Evolutionary conservation across 2,329 filamentous ascomycete species (phyloP).

Genomic region (Penicillium sp.): DNA sequence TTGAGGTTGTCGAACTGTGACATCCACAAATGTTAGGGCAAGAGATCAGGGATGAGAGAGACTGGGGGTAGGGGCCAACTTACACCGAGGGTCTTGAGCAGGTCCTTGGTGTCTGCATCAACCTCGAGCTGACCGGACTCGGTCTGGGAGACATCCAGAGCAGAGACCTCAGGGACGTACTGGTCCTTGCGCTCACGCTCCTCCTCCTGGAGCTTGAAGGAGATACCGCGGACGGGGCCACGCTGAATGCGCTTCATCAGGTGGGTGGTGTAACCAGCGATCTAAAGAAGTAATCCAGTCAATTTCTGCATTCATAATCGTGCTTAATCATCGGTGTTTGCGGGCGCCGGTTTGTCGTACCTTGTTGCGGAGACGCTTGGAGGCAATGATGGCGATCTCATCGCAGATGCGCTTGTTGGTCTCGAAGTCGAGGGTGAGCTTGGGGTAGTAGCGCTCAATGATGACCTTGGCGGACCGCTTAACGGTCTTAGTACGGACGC

Average conservation of each 20-base stretch:
- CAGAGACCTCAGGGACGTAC: slow-evolving; percentile 98
- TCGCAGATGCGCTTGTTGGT: slow-evolving; percentile 99
- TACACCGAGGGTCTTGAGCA: slow-evolving; percentile 98
- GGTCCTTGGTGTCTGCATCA: slow-evolving; percentile 97
- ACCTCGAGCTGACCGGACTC: slow-evolving; percentile 94
- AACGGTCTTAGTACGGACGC: slow-evolving; percentile 61
- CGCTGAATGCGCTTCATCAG: slow-evolving; percentile 99
- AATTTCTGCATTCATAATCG: not conserved
- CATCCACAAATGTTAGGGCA: slow-evolving; percentile 26
- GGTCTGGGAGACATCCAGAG: slow-evolving; percentile 94
- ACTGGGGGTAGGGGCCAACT: slow-evolving; percentile 49
- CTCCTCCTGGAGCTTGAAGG: slow-evolving; percentile 99
- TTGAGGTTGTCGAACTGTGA: slow-evolving; percentile 91
- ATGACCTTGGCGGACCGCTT: slow-evolving; percentile 98
- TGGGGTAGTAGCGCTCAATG: slow-evolving; percentile 98
- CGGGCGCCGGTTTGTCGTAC: slow-evolving; percentile 49
- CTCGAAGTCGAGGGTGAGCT: slow-evolving; percentile 99
- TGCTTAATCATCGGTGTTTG: not conserved
- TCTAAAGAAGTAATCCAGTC: slow-evolving; percentile 53
- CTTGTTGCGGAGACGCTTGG: slow-evolving; percentile 99
- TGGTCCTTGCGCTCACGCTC: slow-evolving; percentile 99
- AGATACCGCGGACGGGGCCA: slow-evolving; percentile 98
- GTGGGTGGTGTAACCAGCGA: slow-evolving; percentile 98
- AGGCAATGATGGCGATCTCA: slow-evolving; percentile 99
- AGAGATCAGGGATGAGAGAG: not conserved